These are phyloP conservation scores for Zopfia rhizophila DNA, from an alignment of 2,329 filamentous ascomycete genomes.

Conservation along the genomic window DNA sequence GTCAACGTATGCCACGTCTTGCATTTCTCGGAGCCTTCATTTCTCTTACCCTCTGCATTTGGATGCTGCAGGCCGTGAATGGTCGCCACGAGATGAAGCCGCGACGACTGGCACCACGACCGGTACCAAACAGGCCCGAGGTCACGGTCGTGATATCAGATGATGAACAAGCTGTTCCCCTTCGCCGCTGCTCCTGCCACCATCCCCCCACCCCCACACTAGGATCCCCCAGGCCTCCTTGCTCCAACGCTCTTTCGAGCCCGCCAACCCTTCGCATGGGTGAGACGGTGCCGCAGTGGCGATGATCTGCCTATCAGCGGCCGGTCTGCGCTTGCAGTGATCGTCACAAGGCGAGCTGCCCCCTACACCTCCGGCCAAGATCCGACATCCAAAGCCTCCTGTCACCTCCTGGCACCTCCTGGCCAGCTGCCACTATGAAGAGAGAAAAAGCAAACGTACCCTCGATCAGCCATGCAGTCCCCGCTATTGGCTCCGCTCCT, in stretches of 20 bases:
- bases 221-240: slow-evolving; percentile 23
- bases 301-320: slow-evolving; percentile 32
- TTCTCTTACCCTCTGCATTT: slow-evolving; percentile 36
- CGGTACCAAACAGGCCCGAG: slow-evolving; percentile 31
- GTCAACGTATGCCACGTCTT: slow-evolving; percentile 46
- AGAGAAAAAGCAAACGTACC: slow-evolving; percentile 46
- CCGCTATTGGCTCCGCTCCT: slow-evolving; percentile 38
- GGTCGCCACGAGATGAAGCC: slow-evolving; percentile 12
- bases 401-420: slow-evolving; percentile 27
- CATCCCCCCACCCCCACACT: slow-evolving; percentile 52
- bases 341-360: slow-evolving; percentile 49
- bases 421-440: slow-evolving; percentile 7
- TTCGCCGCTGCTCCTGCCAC: slow-evolving; percentile 7
- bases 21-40: slow-evolving; percentile 27
- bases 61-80: slow-evolving; percentile 27
- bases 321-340: slow-evolving; percentile 44
- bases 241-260: slow-evolving; percentile 45
- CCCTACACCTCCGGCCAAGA: slow-evolving; percentile 45
- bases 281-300: slow-evolving; percentile 33
- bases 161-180: slow-evolving; percentile 35
- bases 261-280: slow-evolving; percentile 45
- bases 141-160: slow-evolving; percentile 44
- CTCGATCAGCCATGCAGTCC: slow-evolving; percentile 35
- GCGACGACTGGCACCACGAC: slow-evolving; percentile 44
- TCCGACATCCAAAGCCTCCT: slow-evolving; percentile 37